Evolutionary conservation across 2,329 filamentous ascomycete species (phyloP), one percentile per base, ranked within the genome.

Genomic region (Metarhizium robertsii): DNA sequence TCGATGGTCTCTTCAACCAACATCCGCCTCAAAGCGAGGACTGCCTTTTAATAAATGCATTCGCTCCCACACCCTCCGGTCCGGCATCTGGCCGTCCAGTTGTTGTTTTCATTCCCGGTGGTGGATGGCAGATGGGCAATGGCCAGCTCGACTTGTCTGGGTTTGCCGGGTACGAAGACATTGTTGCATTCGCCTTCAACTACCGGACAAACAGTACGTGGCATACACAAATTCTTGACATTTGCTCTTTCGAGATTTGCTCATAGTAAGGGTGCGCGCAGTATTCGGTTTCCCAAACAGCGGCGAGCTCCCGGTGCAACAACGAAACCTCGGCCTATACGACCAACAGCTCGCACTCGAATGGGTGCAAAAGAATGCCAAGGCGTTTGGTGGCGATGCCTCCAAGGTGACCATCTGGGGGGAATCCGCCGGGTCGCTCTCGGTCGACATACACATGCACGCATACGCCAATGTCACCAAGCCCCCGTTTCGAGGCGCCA

Each of bases 381-480:
- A 25, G 5, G 62, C 60, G 6, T 69, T 67, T 53, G 65, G 65
- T 5, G 63, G 60, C 10, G 59, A 67, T 16, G 59, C 65, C 2
- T 42, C 6, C 25, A 64, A 65, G 20, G 58, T 66, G 1, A 64
- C 64, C 1, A 61, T 64, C 43, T 67, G 64, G 64, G 65, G 66
- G 32, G 55, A 67, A 53, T 67, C 66, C 2, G 64, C 65, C 0
- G 65, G 64, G 4, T 55, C 66, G 34, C 51, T 73, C 57, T 74
- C 71, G 11, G 58, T 65, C 3, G 66, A 68, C 40, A 42, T 61
- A 0, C 63, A 66, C 30, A 48, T 66, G 40, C 63, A 64, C 52
- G 54, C 56, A 30, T 63, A 62, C 50, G 59, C 57, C 7, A 46
- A 55, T 14, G 49, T 43, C 14, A 6, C 53, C 0, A 55, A 59